phyloP scores from a whole-genome alignment of 257 asterid genomes.

The Anisodus acutangulus region DNA sequence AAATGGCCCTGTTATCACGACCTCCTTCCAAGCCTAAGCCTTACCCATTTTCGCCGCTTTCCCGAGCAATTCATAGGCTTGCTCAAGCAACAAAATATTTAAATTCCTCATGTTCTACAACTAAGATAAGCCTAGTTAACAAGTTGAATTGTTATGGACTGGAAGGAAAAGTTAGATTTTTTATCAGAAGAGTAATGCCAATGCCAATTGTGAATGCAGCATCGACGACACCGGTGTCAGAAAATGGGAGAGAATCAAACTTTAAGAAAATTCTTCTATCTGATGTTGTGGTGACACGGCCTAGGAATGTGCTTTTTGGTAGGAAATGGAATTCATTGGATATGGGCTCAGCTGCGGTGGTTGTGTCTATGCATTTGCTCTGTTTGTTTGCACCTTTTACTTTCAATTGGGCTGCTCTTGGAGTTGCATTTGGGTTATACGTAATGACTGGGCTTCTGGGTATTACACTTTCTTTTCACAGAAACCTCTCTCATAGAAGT shows the following conservation, averaged over 20 bases:
- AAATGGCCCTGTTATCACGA: constrained; percentile 54
- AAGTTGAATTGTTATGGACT: constrained; percentile 30
- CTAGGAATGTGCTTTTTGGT: constrained; percentile 47
- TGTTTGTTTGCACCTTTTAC: constrained; percentile 67
- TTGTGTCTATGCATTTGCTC: constrained; percentile 61
- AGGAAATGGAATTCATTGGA: constrained; percentile 69
- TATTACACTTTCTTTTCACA: constrained; percentile 79
- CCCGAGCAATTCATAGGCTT: constrained; percentile 30
- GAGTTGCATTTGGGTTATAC: constrained; percentile 61
- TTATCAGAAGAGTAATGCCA: constrained; percentile 36
- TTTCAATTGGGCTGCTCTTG: constrained; percentile 66
- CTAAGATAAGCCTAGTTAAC: neutral
- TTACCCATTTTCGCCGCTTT: constrained; percentile 40
- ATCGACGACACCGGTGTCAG: constrained; percentile 39
- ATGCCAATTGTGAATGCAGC: constrained; percentile 46
- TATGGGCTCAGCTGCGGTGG: constrained; percentile 54
- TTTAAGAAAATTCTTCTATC: constrained; percentile 61
- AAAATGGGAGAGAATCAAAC: constrained; percentile 45
- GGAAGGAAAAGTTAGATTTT: constrained; percentile 24
- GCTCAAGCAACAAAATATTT: constrained; percentile 31
- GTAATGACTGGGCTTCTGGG: constrained; percentile 75
- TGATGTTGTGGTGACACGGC: constrained; percentile 68
- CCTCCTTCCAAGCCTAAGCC: constrained; percentile 48
- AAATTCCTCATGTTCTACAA: constrained; percentile 29
- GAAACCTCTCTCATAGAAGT: constrained; percentile 76